Percentiles rank a stretch among this genome's conserved stretches.
These are phyloP conservation scores for Durotheca rogersii DNA, from an alignment of 495 filamentous ascomycete species.

Conservation along the genomic window DNA sequence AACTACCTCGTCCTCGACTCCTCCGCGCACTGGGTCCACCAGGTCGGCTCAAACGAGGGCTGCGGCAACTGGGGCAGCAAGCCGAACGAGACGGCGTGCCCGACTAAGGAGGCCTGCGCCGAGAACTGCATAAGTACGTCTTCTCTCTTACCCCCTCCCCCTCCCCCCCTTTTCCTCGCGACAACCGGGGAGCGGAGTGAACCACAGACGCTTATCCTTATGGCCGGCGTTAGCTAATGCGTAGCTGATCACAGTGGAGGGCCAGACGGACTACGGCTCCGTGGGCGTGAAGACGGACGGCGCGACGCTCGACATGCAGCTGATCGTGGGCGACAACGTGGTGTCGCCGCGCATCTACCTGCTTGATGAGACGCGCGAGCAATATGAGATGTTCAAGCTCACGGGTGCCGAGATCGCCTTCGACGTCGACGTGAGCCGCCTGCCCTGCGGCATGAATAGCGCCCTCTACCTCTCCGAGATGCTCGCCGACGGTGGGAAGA, in stretches of 20 bases:
- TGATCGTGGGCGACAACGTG: slow-evolving; percentile 38
- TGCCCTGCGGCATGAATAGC: slow-evolving; percentile 67
- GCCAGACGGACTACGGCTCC: slow-evolving; percentile 42
- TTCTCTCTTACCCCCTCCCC: neutral
- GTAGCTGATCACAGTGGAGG: slow-evolving; percentile 21
- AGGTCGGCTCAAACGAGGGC: slow-evolving; percentile 35
- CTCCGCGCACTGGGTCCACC: slow-evolving; percentile 51
- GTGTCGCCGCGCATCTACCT: slow-evolving; percentile 62
- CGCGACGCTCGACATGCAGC: slow-evolving; percentile 43
- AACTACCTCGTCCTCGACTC: slow-evolving; percentile 54
- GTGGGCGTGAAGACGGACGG: slow-evolving; percentile 49
- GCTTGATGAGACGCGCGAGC: slow-evolving; percentile 51
- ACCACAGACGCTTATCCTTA: too few relatives aligned
- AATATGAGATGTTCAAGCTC: slow-evolving; percentile 62
- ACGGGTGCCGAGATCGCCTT: slow-evolving; percentile 62
- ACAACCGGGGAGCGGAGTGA: too few relatives aligned
- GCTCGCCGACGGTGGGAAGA: slow-evolving; percentile 55
- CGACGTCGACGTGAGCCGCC: slow-evolving; percentile 61
- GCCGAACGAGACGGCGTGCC: slow-evolving; percentile 49
- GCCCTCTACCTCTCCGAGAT: slow-evolving; percentile 69
- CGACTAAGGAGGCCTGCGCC: slow-evolving; percentile 51
- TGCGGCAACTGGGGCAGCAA: slow-evolving; percentile 46
- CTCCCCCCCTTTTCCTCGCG: too few relatives aligned
- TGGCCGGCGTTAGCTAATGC: slow-evolving; percentile 11
- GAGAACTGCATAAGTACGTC: slow-evolving; percentile 48